Evolutionary conservation across 1,284 basidiomycete genomes (phyloP).

Genomic region (Trametes pubescens): DNA sequence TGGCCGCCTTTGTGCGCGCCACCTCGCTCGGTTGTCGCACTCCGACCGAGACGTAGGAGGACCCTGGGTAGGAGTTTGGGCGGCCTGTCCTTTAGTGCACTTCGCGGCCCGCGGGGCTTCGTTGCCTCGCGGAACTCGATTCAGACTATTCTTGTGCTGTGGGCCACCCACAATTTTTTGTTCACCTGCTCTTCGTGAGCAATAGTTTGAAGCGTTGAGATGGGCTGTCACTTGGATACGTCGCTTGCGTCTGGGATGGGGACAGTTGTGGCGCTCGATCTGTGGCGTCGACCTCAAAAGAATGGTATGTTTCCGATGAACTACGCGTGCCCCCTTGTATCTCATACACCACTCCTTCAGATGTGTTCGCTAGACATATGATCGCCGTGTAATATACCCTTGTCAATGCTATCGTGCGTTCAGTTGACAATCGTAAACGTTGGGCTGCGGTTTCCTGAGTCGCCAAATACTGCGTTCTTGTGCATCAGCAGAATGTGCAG

Average conservation of each 20-base stretch:
- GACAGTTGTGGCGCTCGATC: too few species aligned
- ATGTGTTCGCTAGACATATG: background rate
- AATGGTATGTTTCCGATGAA: background rate
- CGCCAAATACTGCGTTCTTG: constrained; percentile 47
- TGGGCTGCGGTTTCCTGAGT: constrained; percentile 53
- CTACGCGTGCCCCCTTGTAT: background rate
- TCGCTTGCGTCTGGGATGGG: background rate
- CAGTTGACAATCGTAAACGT: constrained; percentile 45
- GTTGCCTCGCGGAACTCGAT: background rate
- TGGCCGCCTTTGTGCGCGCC: background rate
- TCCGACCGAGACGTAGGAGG: background rate
- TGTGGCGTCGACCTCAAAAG: too few species aligned
- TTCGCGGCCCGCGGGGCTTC: background rate
- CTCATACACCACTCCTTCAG: background rate
- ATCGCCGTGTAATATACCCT: background rate
- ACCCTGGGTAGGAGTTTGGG: background rate
- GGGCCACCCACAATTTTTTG: background rate
- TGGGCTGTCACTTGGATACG: background rate
- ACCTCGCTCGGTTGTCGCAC: background rate
- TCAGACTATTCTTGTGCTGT: constrained; percentile 2
- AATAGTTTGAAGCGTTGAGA: background rate
- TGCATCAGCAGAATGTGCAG: background rate
- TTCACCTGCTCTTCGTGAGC: background rate
- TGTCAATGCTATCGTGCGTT: background rate
- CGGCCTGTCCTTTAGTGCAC: constrained; percentile 1